These are phyloP conservation scores for Trichoderma koningii DNA, from an alignment of 2,329 filamentous ascomycete species.

Conservation along the genomic window DNA sequence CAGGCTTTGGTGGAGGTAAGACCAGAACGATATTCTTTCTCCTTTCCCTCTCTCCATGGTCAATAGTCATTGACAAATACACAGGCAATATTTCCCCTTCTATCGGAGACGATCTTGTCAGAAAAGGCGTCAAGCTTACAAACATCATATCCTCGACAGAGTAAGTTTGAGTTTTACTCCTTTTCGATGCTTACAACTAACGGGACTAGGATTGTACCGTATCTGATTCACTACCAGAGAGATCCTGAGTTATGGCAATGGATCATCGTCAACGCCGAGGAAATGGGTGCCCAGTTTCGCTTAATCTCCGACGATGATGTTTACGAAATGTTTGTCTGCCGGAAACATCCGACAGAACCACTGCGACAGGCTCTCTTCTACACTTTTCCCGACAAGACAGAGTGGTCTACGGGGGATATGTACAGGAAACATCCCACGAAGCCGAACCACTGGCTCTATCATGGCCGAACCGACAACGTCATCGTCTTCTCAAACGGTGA, in stretches of 20 bases:
- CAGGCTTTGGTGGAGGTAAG: slow-evolving; percentile 44
- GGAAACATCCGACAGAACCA: slow-evolving; percentile 42
- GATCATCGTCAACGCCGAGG: slow-evolving; percentile 46
- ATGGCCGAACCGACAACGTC: slow-evolving; percentile 45
- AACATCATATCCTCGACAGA: slow-evolving; percentile 49
- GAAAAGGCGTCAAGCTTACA: slow-evolving; percentile 39
- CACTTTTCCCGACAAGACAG: slow-evolving; percentile 40
- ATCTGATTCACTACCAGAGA: slow-evolving; percentile 40
- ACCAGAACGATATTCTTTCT: slow-evolving; percentile 8
- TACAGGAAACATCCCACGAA: slow-evolving; percentile 41
- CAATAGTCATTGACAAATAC: neutral
- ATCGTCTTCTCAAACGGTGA: slow-evolving; percentile 46
- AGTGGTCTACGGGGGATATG: slow-evolving; percentile 44
- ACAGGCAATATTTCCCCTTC: slow-evolving; percentile 43
- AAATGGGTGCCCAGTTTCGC: slow-evolving; percentile 47
- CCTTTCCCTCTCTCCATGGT: too few species aligned
- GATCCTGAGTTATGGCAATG: slow-evolving; percentile 46
- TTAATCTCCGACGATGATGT: slow-evolving; percentile 20
- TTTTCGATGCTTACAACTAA: neutral
- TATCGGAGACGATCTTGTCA: slow-evolving; percentile 43
- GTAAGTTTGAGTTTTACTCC: slow-evolving; percentile 34
- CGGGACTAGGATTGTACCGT: slow-evolving; percentile 39
- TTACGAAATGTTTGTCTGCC: slow-evolving; percentile 43
- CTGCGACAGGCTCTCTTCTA: slow-evolving; percentile 42
- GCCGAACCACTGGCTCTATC: slow-evolving; percentile 40